These are phyloP conservation scores for Tillandsia leiboldiana DNA, from an alignment of 176 grass and related monocot genomes.

Conservation along the genomic window DNA sequence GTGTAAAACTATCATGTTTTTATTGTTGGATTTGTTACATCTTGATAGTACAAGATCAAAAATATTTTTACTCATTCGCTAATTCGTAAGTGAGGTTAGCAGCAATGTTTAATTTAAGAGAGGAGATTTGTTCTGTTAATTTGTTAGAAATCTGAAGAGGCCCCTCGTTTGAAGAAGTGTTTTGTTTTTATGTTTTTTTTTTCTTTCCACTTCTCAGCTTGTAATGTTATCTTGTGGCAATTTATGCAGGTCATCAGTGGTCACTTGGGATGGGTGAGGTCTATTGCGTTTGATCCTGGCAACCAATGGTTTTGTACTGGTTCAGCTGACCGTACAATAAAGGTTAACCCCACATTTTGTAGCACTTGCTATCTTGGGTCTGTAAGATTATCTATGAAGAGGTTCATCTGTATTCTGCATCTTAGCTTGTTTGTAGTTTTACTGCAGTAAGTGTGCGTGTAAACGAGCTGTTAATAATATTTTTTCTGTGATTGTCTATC, in stretches of 20 bases:
- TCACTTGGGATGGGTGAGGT: constrained; percentile 91
- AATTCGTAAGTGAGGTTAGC: too few species aligned
- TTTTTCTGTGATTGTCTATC: neutral
- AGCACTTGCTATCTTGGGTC: neutral
- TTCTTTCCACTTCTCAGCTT: neutral
- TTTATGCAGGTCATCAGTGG: constrained; percentile 84
- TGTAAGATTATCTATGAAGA: too few species aligned
- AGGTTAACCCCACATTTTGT: constrained; percentile 31
- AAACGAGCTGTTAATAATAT: neutral
- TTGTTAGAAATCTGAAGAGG: too few species aligned
- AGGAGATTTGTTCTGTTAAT: too few species aligned
- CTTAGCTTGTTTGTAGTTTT: too few species aligned
- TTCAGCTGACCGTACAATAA: constrained; percentile 91
- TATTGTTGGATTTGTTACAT: too few species aligned
- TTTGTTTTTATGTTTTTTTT: constrained; percentile 1
- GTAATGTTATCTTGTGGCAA: neutral
- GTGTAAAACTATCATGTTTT: too few species aligned
- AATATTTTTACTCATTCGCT: too few species aligned
- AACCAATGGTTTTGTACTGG: constrained; percentile 97
- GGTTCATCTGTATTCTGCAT: too few species aligned
- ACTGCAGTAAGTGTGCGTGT: neutral
- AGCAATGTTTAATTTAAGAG: too few species aligned
- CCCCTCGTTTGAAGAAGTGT: too few species aligned
- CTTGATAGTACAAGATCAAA: too few species aligned
- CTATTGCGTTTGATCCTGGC: constrained; percentile 86